A percentile compares a stretch with the other conserved stretches of the same genome.
Conservation (phyloP, 148 eudicot species). For the Amaranthus hypochondriacus region DNA sequence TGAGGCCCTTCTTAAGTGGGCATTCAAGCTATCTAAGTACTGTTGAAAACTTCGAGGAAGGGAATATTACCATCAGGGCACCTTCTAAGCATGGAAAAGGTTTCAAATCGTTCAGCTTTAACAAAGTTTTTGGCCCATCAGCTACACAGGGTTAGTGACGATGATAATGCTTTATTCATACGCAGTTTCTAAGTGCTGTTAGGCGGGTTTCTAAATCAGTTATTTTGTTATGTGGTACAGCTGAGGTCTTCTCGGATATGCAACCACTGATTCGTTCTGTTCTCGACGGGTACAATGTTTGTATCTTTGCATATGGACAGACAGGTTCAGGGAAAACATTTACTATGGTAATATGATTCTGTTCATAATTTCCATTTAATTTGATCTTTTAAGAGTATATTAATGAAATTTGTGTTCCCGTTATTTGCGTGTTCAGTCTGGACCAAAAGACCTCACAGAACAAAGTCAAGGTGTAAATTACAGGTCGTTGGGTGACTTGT, state of each 20-base stretch:
- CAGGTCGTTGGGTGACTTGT: conserved; percentile 82
- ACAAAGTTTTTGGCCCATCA: conserved; percentile 87
- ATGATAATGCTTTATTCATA: neutral
- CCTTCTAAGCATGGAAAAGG: conserved; percentile 86
- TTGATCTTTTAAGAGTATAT: too few species aligned
- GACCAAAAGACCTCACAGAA: conserved; percentile 87
- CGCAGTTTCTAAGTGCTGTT: neutral
- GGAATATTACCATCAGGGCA: conserved; percentile 57
- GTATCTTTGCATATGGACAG: conserved; percentile 97
- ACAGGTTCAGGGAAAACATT: conserved; percentile 97
- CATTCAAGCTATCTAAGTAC: conserved; percentile 47
- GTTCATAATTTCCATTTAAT: too few species aligned
- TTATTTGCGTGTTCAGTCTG: conserved; percentile 40
- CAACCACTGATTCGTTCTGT: conserved; percentile 87
- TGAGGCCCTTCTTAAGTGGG: conserved; percentile 78
- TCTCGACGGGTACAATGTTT: conserved; percentile 94
- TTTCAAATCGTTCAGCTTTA: conserved; percentile 67
- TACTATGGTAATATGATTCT: conserved; percentile 60
- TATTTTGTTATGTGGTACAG: conserved; percentile 35
- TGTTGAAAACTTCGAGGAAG: conserved; percentile 81
- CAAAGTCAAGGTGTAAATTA: conserved; percentile 85
- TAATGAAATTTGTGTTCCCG: too few species aligned
- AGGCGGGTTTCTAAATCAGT: conserved; percentile 17
- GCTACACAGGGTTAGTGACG: conserved; percentile 77
- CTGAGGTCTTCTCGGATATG: conserved; percentile 85